Base-by-base conservation (phyloP, 768 basidiomycete genomes). In the Russula brevipes region DNA sequence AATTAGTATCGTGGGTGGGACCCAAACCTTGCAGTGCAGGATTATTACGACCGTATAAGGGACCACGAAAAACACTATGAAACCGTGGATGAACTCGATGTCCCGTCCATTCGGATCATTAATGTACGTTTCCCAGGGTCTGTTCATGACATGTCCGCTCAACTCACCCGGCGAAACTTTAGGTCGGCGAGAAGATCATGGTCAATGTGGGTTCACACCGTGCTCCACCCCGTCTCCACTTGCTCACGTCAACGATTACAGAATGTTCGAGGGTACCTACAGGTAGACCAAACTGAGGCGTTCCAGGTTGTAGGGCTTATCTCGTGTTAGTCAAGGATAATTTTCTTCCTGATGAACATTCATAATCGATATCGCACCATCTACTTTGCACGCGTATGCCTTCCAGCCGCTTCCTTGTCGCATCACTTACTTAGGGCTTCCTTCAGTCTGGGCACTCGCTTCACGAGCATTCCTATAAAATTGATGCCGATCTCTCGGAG, bases 331-430 rank as follows among this genome's bases (percentile, higher is more conserved):
- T 93, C 93, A 2, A 80, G 96, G 63, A 94, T 98, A 63, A 91
- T 98, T 31, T 99, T 98, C 81, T 98, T 97, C 81, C 80, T 99
- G 50, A 98, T 98, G 97, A 99, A 99, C 73, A 98, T 99, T 53
- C 96, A 99, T 76, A 98, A 94, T 70, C 81, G 83, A 66, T 90
- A 87, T 72, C 82, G 96, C 24, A 94, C 88, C 52, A 99, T 99
- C 66, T 98, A 95, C 74, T 98, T 99, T 76, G 96, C 96, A 5
- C 79, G 96, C 45, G 95, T 97, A 71, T 64, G 90, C 73, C 8
- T 44, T 19, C 57, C 59, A 45, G 24, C 51, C 54, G 47, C 42
- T 61, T 45, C 35, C 46, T n/a, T 16, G 19, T 36, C 31, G 35
- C n/a, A 12, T 54, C 52, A 36, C 19, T 63, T 38, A 45, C n/a